Conservation (phyloP, 2,329 filamentous ascomycete genomes). For the Hypoxylon sp. region DNA sequence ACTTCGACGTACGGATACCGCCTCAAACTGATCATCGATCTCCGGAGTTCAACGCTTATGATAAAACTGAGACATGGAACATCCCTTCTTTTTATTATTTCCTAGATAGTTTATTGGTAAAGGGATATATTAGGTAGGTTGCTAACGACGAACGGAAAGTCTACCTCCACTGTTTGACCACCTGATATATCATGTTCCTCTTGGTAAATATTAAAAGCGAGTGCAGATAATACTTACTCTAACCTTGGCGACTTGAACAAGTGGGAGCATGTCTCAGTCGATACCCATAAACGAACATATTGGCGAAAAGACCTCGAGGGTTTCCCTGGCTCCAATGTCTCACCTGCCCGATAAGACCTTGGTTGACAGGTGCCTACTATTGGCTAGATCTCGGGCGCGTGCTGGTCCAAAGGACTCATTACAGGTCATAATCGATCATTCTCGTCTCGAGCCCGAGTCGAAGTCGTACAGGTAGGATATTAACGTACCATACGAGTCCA, state of each 20-base stretch:
- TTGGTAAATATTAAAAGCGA: not conserved
- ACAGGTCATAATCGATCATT: not conserved
- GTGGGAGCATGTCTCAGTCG: not conserved
- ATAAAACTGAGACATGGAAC: not conserved
- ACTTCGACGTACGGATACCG: not conserved
- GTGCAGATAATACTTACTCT: not conserved
- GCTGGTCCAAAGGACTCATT: not conserved
- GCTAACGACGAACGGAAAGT: not conserved
- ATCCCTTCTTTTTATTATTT: not conserved
- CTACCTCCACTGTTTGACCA: not conserved
- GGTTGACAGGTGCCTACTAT: not conserved
- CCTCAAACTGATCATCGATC: not conserved
- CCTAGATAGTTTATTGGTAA: not conserved
- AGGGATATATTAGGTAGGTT: not conserved
- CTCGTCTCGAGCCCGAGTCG: not conserved
- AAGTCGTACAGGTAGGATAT: not conserved
- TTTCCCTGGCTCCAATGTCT: not conserved
- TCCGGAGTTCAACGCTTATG: not conserved
- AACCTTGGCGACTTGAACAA: too few relatives aligned
- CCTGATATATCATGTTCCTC: not conserved
- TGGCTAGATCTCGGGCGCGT: not conserved
- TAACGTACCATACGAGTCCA: not conserved
- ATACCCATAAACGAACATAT: not conserved
- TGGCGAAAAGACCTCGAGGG: not conserved
- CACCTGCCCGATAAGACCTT: slow-evolving; percentile 11